Base-by-base conservation (phyloP, 176 grass and related monocot species). In the Musa schizocarpa region DNA sequence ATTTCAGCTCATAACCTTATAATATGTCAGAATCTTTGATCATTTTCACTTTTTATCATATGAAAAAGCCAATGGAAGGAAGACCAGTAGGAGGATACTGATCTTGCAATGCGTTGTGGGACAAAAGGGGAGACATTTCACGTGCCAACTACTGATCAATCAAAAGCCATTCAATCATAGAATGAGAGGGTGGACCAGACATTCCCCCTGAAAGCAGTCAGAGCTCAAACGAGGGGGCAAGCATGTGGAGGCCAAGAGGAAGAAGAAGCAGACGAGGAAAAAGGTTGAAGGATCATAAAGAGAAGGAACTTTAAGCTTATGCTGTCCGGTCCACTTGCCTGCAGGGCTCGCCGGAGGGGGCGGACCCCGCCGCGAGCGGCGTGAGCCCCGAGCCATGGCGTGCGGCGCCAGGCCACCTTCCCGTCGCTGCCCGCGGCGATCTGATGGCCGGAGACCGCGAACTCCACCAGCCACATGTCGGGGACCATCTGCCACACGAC, bases 401-500 rank as follows among this genome's bases (percentile, higher is more conserved):
- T 97, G 65, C 93, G 85, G 74, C 93, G 90, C 93, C 93, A 97
- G 29, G 93, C 90, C 68, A 93, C 86, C 74, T 83, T 79, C 66
- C 93, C 93, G 83, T 97, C 83, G 78, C 93, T 97, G 24, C 93
- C 93, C 10, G 93, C 93, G 21, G 86, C 88, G 81, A 97, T 75
- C 78, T 89, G 79, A 61, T 97, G 90, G 4, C 90, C 93, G 9
- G 90, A 88, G 13, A 97, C 86, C 53, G 83, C 80, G 77, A 97
- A 85, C 67, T 97, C 93, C 22, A 97, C 81, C 80, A 97, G 71
- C 93, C 93, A 97, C 93, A 88, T 97, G 77, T 89, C 82, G 2
- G 93, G 90, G 53, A 87, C 81, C 54, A 97, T 77, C 82, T 97
- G 94, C 94, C 94, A 97, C 79, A 97, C 55, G 52, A 97, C 94